These are phyloP conservation scores for Fusarium multiceps DNA, from an alignment of 2,329 filamentous ascomycete genomes.

Conservation along the genomic window DNA sequence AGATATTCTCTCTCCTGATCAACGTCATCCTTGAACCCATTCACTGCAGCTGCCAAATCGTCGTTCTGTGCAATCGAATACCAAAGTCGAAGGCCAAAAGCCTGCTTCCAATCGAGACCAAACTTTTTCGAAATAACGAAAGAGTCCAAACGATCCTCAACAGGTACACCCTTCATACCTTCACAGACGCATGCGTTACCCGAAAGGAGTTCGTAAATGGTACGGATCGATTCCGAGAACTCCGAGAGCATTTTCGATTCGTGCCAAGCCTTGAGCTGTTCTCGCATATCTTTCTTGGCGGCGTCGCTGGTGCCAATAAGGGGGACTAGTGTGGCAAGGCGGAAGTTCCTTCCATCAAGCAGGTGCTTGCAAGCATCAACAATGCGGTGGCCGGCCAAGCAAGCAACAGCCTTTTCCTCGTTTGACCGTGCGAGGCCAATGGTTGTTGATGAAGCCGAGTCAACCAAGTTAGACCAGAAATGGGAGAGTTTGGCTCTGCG, in stretches of 20 bases:
- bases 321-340: slow-evolving; percentile 84
- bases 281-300: slow-evolving; percentile 78
- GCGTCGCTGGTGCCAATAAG: slow-evolving; percentile 80
- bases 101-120: slow-evolving; percentile 89
- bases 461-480: slow-evolving; percentile 75
- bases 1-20: slow-evolving; percentile 75
- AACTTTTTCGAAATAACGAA: slow-evolving; percentile 89
- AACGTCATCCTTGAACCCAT: slow-evolving; percentile 79
- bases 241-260: slow-evolving; percentile 86
- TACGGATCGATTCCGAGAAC: slow-evolving; percentile 83
- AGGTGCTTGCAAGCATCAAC: slow-evolving; percentile 85
- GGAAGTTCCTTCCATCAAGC: slow-evolving; percentile 79
- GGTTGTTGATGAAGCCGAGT: slow-evolving; percentile 64
- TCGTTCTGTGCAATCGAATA: slow-evolving; percentile 79
- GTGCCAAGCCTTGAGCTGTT: slow-evolving; percentile 87
- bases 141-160: slow-evolving; percentile 82
- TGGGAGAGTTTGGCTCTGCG: slow-evolving; percentile 74
- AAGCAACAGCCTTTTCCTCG: slow-evolving; percentile 86
- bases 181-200: slow-evolving; percentile 88
- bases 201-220: slow-evolving; percentile 88
- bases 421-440: slow-evolving; percentile 69
- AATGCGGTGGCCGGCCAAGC: slow-evolving; percentile 81
- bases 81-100: slow-evolving; percentile 91
- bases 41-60: slow-evolving; percentile 77
- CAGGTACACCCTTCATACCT: slow-evolving; percentile 76